Base-by-base conservation (phyloP, 2,329 filamentous ascomycete genomes). In the Cladobotryum mycophilum region DNA sequence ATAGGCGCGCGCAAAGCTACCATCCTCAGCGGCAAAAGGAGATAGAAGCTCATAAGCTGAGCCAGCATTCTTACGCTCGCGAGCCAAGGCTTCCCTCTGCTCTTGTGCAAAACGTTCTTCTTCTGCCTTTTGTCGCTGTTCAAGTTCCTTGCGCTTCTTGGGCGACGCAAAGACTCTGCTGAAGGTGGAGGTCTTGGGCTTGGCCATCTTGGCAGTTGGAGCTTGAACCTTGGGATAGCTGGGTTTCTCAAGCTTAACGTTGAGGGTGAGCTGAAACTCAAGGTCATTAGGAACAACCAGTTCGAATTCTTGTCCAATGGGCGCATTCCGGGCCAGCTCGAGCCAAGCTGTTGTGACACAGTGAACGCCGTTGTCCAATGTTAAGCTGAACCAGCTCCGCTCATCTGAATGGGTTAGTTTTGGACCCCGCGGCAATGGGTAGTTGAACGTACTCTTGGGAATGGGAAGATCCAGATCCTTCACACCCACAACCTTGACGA, bases 401-500 rank as follows among this genome's bases (percentile, higher is more conserved):
- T 97, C 91, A 62, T 87, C 89, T 93, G 57, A 7, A 45, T 5
- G 41, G 47, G 61, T 70, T 56, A 70, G 64, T 14, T n/a, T 8
- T 4, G n/a, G 20, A 41, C 20, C 14, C 35, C 15, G 22, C 3
- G 15, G 22, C 1, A n/a, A 34, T 13, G 8, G 6, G 6, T 25
- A 14, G 5, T 18, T 22, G 17, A 36, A 70, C 86, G 78, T 79
- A 93, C 89, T 92, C 72, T 85, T 88, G 33, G 93, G 91, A 49
- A 99, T 74, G 18, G 93, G 92, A 41, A 97, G 76, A 63, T 96
- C 91, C 36, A 99, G 78, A 61, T 97, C 91, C 68, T 97, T 97
- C 56, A 97, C 90, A 41, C 92, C 91, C 67, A 97, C 86, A n/a
- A 99, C 93, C 74, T 99, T 99, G 58, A 99, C 91, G 61, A 99